These are phyloP conservation scores for Hordeum vulgare DNA, from an alignment of 176 grass and related monocot genomes.

Conservation along the genomic window DNA sequence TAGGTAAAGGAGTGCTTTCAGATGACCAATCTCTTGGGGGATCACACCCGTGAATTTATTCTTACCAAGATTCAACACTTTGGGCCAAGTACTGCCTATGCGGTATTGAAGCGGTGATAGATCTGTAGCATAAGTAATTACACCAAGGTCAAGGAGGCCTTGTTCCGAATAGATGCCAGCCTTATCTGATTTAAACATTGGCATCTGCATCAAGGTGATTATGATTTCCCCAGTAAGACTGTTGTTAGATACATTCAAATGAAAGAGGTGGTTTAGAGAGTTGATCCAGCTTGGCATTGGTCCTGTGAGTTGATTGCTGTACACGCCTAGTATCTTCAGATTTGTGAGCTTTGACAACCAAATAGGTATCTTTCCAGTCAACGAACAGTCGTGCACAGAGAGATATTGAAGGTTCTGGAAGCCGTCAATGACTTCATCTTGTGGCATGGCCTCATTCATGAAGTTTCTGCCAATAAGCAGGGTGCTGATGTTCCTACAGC, in stretches of 20 bases:
- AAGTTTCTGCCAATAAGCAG: too few relatives aligned
- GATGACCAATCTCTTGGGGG: not conserved
- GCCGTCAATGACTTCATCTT: too few relatives aligned
- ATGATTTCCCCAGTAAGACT: not conserved
- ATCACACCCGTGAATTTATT: not conserved
- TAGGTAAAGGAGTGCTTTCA: not conserved
- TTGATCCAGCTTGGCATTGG: too few relatives aligned
- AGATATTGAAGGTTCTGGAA: too few relatives aligned
- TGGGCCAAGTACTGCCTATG: not conserved
- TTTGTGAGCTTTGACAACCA: too few relatives aligned
- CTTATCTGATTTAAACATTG: not conserved
- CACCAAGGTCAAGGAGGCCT: not conserved
- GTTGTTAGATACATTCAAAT: not conserved
- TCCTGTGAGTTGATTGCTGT: too few relatives aligned
- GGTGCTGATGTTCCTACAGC: too few relatives aligned
- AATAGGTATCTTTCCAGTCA: too few relatives aligned
- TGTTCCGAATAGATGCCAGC: not conserved
- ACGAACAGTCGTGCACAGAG: too few relatives aligned
- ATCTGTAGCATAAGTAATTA: not conserved
- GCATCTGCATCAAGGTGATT: not conserved
- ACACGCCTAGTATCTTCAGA: too few relatives aligned
- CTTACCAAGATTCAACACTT: not conserved
- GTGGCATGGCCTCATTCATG: too few relatives aligned
- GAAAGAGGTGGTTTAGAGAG: too few relatives aligned
- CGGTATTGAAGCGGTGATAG: not conserved